phyloP scores from a whole-genome alignment of 1,284 basidiomycete genomes.

The Puccinia sorghi region DNA sequence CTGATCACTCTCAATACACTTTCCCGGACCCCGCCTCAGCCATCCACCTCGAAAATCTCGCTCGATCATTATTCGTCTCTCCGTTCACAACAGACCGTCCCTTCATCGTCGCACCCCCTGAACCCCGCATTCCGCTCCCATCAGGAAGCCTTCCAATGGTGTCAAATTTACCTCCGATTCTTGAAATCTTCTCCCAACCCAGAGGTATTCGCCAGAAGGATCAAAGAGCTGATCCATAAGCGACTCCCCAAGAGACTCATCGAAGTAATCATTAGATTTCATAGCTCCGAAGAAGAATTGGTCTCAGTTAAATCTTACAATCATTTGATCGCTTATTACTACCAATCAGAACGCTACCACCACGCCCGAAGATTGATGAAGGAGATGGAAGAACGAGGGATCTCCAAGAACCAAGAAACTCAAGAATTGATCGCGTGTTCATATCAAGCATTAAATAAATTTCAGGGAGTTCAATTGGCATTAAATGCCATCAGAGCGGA shows the following conservation, averaged over 20 bases:
- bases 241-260: slow-evolving; percentile 23
- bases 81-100: no score
- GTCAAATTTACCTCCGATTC: no score
- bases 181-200: slow-evolving; percentile 30
- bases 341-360: slow-evolving; percentile 32
- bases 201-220: slow-evolving; percentile 26
- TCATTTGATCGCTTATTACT: slow-evolving; percentile 30
- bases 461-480: no score
- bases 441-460: no score
- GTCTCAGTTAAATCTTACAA: slow-evolving; percentile 18
- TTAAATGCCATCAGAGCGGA: no score
- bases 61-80: no score
- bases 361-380: slow-evolving; percentile 32
- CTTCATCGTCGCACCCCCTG: no score
- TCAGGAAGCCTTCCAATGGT: no score
- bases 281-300: neutral
- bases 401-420: slow-evolving; percentile 25
- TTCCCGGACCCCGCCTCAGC: no score
- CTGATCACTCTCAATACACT: neutral
- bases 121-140: no score
- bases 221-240: slow-evolving; percentile 27
- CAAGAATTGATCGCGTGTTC: neutral
- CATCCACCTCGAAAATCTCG: no score
- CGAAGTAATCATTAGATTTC: slow-evolving; percentile 15
- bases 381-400: slow-evolving; percentile 41